A percentile compares a stretch with the other conserved stretches of the same genome.
These are phyloP conservation scores for Pseudogymnoascus pannorum DNA, from an alignment of 2,329 filamentous ascomycete species.

Conservation along the genomic window DNA sequence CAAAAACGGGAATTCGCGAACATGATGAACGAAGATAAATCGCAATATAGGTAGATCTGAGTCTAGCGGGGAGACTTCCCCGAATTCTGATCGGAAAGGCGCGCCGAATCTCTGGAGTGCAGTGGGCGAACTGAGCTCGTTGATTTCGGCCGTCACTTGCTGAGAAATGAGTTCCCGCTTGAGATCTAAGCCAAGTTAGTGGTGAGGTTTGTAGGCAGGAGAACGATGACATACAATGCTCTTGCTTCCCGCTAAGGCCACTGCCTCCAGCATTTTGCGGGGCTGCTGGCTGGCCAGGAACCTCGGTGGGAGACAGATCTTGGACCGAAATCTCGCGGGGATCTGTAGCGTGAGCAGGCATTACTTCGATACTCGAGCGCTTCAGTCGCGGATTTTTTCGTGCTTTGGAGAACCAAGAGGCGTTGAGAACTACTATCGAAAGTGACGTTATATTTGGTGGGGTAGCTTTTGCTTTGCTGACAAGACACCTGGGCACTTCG, in stretches of 20 bases:
- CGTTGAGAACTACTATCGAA: neutral
- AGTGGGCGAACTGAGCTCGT: slow-evolving; percentile 88
- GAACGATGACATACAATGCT: slow-evolving; percentile 65
- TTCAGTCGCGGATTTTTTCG: neutral
- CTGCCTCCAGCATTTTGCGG: neutral
- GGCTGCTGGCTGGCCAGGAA: neutral
- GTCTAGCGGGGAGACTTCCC: slow-evolving; percentile 87
- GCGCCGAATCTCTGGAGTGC: slow-evolving; percentile 92
- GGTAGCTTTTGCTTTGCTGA: slow-evolving; percentile 2
- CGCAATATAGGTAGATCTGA: slow-evolving; percentile 88
- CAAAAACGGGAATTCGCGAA: slow-evolving; percentile 95
- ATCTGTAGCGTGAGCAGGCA: neutral
- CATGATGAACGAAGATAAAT: slow-evolving; percentile 96
- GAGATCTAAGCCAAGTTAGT: slow-evolving; percentile 53
- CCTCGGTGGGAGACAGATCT: neutral
- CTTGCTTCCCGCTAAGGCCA: slow-evolving; percentile 84
- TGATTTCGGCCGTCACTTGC: slow-evolving; percentile 85
- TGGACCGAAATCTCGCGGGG: neutral
- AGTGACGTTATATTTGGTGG: slow-evolving; percentile 3
- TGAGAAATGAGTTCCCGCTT: slow-evolving; percentile 90
- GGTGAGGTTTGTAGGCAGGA: neutral
- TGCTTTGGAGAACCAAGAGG: neutral
- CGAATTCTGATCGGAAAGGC: slow-evolving; percentile 85
- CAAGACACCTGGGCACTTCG: neutral
- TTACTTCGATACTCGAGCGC: neutral